Percentiles rank a stretch among this genome's conserved stretches.
phyloP scores from a whole-genome alignment of 345 rosid species.

The Corchorus capsularis region DNA sequence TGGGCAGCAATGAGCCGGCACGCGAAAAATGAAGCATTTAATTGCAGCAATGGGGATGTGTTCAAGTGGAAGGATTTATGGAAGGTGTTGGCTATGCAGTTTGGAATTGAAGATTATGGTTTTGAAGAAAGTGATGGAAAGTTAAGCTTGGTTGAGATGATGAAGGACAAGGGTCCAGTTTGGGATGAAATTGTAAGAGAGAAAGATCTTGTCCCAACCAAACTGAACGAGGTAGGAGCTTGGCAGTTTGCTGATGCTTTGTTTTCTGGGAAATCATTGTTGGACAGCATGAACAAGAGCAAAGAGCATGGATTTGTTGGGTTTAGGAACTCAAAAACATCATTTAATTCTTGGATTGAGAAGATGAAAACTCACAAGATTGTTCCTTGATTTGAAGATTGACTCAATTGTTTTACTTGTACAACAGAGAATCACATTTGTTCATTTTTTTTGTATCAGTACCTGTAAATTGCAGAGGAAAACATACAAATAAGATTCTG shows the following conservation, averaged over 20 bases:
- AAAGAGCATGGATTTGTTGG: conserved; percentile 51
- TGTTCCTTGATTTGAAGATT: conserved; percentile 23
- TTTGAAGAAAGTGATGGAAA: conserved; percentile 24
- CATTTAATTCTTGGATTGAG: conserved; percentile 35
- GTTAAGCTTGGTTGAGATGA: conserved; percentile 33
- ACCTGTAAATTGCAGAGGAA: neutral
- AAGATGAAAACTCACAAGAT: conserved; percentile 28
- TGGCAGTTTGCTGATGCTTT: conserved; percentile 37
- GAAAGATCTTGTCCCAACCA: conserved; percentile 27
- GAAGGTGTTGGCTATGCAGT: conserved; percentile 37
- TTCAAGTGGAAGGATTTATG: conserved; percentile 49
- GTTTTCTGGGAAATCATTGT: conserved; percentile 6
- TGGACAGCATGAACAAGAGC: conserved; percentile 42
- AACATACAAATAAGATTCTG: neutral
- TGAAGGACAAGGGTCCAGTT: conserved; percentile 34
- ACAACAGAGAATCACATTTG: neutral
- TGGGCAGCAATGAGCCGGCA: conserved; percentile 40
- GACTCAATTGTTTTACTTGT: neutral
- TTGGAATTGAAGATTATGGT: conserved; percentile 35
- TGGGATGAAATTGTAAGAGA: conserved; percentile 39
- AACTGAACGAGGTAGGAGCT: conserved; percentile 29
- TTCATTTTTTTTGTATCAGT: neutral
- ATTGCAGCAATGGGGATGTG: conserved; percentile 39
- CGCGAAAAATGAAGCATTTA: conserved; percentile 41
- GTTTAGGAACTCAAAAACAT: conserved; percentile 42